Base-by-base conservation (phyloP, 129 eudicot genomes). In the Artemisia tridentata region DNA sequence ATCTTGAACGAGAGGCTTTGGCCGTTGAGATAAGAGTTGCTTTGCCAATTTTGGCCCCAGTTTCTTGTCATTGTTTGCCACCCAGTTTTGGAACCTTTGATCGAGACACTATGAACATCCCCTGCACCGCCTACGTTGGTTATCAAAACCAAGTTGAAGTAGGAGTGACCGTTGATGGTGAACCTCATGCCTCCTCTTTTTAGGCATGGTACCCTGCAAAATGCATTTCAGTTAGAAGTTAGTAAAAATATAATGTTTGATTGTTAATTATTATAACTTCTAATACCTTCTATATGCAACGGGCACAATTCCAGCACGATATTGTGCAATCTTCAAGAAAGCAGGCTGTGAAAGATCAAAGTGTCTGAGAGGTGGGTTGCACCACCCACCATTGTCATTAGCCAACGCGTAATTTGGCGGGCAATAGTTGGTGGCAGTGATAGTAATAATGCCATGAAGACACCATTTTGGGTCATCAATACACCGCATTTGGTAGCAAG, bases 21-120 rank as follows among this genome's bases (percentile, higher is more conserved):
- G 50, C 91, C 87, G 17, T 85, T 49, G 8, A 88, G 91, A 53
- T 80, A 67, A 16, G 84, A 68, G 66, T 87, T 82, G 79, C 85
- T 87, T 75, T 87, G 90, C 95, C 95, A 87, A 20, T 85, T 88
- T 65, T 88, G 96, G 15, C 88, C 96, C 91, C 96, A 88, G 11
- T 88, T 88, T 59, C 96, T 78, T 1, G 88, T 57, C 96, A 88
- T 78, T 13, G 72, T 73, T 67, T 78, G 80, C 95, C 95, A 88
- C 14, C 95, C 82, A 1, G 85, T 85, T 71, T 76, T 80, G 3
- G 91, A 83, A 49, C 88, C 91, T 75, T 85, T 88, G 46, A 88
- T 88, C 17, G 85, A 67, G 67, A 83, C 86, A 1, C 65, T 57
- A 53, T 74, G 88, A 16, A 88, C 68, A 72, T 88, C 91, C 27